Conservation (phyloP, 2,329 filamentous ascomycete species). For the Bipolaris zeicola region DNA sequence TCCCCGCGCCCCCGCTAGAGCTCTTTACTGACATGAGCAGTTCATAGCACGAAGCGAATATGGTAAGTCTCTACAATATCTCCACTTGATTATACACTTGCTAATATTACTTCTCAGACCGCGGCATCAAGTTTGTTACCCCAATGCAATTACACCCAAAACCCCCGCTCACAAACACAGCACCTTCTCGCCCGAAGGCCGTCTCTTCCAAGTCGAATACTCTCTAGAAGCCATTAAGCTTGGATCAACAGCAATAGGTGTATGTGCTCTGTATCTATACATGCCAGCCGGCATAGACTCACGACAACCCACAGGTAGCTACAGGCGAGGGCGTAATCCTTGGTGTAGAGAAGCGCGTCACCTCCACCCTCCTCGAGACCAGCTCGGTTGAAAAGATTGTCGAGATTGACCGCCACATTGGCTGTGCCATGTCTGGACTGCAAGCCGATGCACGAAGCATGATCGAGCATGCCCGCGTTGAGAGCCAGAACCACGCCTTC, state of each 20-base stretch:
- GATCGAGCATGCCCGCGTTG: slow-evolving; percentile 97
- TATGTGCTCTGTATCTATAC: slow-evolving; percentile 48
- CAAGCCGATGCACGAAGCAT: slow-evolving; percentile 97
- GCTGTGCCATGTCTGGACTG: slow-evolving; percentile 97
- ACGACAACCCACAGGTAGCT: slow-evolving; percentile 65
- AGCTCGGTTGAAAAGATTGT: slow-evolving; percentile 99
- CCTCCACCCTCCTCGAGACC: slow-evolving; percentile 94
- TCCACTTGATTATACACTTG: slow-evolving; percentile 4
- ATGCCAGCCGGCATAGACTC: slow-evolving; percentile 13
- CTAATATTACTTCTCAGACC: slow-evolving; percentile 65
- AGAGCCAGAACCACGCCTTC: slow-evolving; percentile 96
- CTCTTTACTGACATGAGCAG: slow-evolving; percentile 51
- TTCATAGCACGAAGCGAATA: slow-evolving; percentile 99
- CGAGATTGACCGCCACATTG: slow-evolving; percentile 98
- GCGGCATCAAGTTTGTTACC: slow-evolving; percentile 86
- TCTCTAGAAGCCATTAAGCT: slow-evolving; percentile 99
- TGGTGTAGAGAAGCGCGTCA: slow-evolving; percentile 98
- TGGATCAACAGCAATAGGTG: slow-evolving; percentile 95
- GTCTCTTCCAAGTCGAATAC: slow-evolving; percentile 99
- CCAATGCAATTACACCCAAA: slow-evolving; percentile 17
- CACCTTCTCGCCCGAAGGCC: slow-evolving; percentile 99
- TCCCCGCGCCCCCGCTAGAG: slow-evolving; percentile 31
- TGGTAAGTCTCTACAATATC: slow-evolving; percentile 64
- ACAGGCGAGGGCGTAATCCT: slow-evolving; percentile 95
- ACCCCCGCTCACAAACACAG: slow-evolving; percentile 54